Base-by-base conservation (phyloP, 2,329 filamentous ascomycete species). In the Penicillium glabrum region DNA sequence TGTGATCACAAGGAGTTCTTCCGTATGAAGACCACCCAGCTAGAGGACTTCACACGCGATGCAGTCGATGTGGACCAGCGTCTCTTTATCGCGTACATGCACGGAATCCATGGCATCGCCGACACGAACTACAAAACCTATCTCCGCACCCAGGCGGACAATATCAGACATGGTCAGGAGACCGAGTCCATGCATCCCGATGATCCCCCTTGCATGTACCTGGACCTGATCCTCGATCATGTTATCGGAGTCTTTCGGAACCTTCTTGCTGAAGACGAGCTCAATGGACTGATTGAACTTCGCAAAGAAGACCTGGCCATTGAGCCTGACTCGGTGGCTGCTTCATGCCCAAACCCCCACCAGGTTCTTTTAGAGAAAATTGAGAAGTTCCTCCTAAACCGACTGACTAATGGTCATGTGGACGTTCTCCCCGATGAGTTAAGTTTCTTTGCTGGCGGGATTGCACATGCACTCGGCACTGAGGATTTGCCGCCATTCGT, bases 1-100 rank as follows among this genome's bases (percentile, higher is more conserved):
- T 46, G 47, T n/a, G 53, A 57, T 31, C 60, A 57, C 19, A 56
- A 58, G 52, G 56, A 66, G 49, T 61, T 56, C 47, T 46, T 67
- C 23, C 60, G 58, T 16, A 62, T 61, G 23, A 54, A 53, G n/a
- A 59, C 64, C 24, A 62, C 57, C 24, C 63, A 67, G 43, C 68
- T 70, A 14, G 72, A 75, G 24, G 73, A 77, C 44, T 71, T 75
- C 56, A 62, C 72, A 7, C 65, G 62, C 27, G 75, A 78, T 53
- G 65, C 68, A 31, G 55, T 77, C 19, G 74, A 76, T 26, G 59
- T 76, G 23, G 75, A 78, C 54, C 72, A 71, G 43, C 66, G 68
- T 27, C 63, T 76, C 6, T 76, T 78, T 51, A 61, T 70, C 24
- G 75, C 75, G 11, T 76, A 75, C 60, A 73, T 78, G 62, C 77